Percentiles rank a stretch among this genome's conserved stretches.
Evolutionary conservation across 2,329 filamentous ascomycete genomes (phyloP).

Genomic region (Diaporthe sp.): DNA sequence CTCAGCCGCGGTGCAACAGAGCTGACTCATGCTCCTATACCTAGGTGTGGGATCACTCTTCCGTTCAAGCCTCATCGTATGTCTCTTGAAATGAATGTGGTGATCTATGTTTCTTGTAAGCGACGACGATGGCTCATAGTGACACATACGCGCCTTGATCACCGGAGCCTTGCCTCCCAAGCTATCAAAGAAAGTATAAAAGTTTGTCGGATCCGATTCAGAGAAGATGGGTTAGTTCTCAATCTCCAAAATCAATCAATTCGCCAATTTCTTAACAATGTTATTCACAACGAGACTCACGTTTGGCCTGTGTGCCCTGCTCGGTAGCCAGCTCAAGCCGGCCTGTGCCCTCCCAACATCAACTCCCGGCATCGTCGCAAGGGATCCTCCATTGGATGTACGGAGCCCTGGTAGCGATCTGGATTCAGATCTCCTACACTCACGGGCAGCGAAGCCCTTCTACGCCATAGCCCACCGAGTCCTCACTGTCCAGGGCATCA

Average conservation of each 20-base stretch:
- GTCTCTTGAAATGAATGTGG: neutral
- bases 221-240: neutral
- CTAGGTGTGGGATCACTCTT: neutral
- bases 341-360: neutral
- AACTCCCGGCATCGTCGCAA: neutral
- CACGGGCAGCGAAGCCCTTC: neutral
- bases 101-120: neutral
- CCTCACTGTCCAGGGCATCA: neutral
- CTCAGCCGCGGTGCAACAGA: neutral
- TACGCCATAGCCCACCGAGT: constrained; percentile 9
- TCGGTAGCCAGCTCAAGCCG: neutral
- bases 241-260: neutral
- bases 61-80: neutral
- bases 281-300: neutral
- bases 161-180: neutral
- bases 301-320: neutral
- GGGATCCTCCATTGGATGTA: neutral
- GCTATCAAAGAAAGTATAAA: neutral
- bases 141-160: neutral
- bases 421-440: rapidly evolving
- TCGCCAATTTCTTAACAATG: neutral
- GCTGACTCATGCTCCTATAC: neutral
- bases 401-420: neutral
- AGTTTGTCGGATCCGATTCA: neutral
- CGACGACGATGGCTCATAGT: neutral